A percentile compares a stretch with the other conserved stretches of the same genome.
These are phyloP conservation scores for Endocarpon pusillum DNA, from an alignment of 495 filamentous ascomycete species.

Conservation along the genomic window DNA sequence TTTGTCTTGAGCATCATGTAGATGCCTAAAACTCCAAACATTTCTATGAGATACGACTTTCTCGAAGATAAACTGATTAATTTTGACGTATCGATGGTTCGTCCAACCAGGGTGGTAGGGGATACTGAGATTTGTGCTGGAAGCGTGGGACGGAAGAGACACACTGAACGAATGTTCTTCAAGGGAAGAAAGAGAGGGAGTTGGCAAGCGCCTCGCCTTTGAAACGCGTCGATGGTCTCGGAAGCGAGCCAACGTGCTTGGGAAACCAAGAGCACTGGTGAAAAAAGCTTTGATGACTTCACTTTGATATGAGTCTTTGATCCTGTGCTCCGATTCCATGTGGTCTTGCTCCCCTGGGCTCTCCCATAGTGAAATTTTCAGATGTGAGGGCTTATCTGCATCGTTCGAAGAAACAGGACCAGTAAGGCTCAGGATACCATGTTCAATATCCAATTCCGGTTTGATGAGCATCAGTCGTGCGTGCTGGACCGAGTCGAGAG, in stretches of 20 bases:
- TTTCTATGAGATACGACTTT: too few relatives aligned
- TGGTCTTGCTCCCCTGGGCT: conserved; percentile 26
- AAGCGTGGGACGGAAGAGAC: too few relatives aligned
- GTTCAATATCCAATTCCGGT: conserved; percentile 47
- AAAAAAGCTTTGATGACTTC: conserved; percentile 57
- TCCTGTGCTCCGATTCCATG: conserved; percentile 63
- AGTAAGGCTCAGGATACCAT: conserved; percentile 34
- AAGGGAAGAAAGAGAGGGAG: too few relatives aligned
- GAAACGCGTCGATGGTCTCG: too few relatives aligned
- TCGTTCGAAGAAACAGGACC: conserved; percentile 43
- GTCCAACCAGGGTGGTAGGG: too few relatives aligned
- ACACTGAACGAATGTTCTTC: too few relatives aligned
- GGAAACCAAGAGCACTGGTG: conserved; percentile 49
- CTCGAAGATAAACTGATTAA: too few relatives aligned
- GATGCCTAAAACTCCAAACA: too few relatives aligned
- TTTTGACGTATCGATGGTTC: too few relatives aligned
- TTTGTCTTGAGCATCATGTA: too few relatives aligned
- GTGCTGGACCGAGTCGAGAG: conserved; percentile 67
- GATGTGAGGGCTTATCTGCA: conserved; percentile 31
- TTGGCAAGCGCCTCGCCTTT: too few relatives aligned
- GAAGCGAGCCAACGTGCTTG: conserved; percentile 67
- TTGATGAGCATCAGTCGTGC: conserved; percentile 67
- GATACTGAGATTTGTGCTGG: too few relatives aligned
- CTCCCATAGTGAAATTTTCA: conserved; percentile 26
- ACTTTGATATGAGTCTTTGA: conserved; percentile 50